Evolutionary conservation across 805 yeast genomes (phyloP), one percentile per base, ranked within the genome.

Genomic region (Hanseniaspora hatyaiensis): DNA sequence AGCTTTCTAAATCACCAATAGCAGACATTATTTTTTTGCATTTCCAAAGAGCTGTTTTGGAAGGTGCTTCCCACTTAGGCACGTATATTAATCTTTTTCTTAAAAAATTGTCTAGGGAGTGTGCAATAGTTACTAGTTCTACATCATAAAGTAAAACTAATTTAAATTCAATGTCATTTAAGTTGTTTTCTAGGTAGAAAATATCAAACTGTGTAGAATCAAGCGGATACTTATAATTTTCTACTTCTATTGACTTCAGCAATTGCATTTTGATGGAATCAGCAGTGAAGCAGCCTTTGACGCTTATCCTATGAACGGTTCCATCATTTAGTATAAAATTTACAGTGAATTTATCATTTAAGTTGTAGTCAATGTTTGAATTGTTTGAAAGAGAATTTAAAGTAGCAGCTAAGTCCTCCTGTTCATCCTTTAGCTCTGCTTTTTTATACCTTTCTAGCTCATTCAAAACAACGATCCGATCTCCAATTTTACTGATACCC

Each of bases 51-150:
- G 86, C 84, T 20, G 68, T 68, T 13, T 68, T 65, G 2, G 82
- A 70, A 0, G 95, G 96, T 0, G 69, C 62, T 51, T 79, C 82
- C 24, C 69, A 74, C 40, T 68, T 69, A 6, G 78, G 74, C 52
- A 92, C 82, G 29, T 87, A 65, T 42, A 87, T 75, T 15, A 57
- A 76, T 45, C 95, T 66, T 55, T 77, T 75, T 54, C 82, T 81
- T 56, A 83, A 94, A 3, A 71, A 59, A 23, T 87, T 67, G 47
- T 79, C 85, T 2, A 75, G 71, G 0, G 92, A 80, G 58, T 82
- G 88, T 57, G 94, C 83, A 8, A 84, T 76, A 0, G 94, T 78
- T 3, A 85, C 86, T 26, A 86, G 69, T 58, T 85, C 95, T 11
- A 80, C 83, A 56, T 83, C 94, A 56, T 74, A 80, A 47, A 86